Evolutionary conservation across 208 protist species (phyloP), one percentile per base, ranked within the genome.

Genomic region (Crithidia fasciculata): DNA sequence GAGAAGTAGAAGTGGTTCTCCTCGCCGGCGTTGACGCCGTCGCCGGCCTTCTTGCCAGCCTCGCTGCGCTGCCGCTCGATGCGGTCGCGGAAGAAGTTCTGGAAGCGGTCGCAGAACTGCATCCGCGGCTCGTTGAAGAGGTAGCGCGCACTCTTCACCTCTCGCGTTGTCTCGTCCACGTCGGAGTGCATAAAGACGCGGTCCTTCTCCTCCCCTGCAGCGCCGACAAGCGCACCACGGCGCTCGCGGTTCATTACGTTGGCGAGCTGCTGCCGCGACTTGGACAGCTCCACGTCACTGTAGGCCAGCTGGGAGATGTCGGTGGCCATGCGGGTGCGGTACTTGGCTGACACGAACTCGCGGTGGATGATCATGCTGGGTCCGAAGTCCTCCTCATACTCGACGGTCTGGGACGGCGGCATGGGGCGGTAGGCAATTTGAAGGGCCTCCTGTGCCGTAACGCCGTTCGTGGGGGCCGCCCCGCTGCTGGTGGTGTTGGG

Each of bases 301-400:
- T 94, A 93, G 18, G 88, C 80, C 18, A 96, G 67, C n/a, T 81
- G 56, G 16, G 84, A 71, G 15, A 95, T 70, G 63, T 89, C 81
- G 19, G 86, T 85, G 10, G 72, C 75, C 84, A 93, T 86, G 28
- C 78, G 84, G 43, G 84, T 76, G 43, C 89, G 85, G 67, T 85
- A 69, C 69, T 78, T 80, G 49, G 85, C 78, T 13, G 92, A 91
- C 41, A 96, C 75, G 54, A 88, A 96, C 83, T 96, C 89, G 52
- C 92, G 92, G 65, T 96, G 92, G 40, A 96, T 89, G 76, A 95
- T 92, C 73, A 96, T 78, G 63, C 87, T 95, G 56, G 72, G 76
- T 13, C 89, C 89, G 73, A 92, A 96, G 72, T 96, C 92, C 67
- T 96, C 89, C 69, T 96, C 89, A 78, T 94, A 93, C 80, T 96